Evolutionary conservation across 768 basidiomycete genomes (phyloP), one percentile per base, ranked within the genome.

Genomic region (Amanita muscaria): DNA sequence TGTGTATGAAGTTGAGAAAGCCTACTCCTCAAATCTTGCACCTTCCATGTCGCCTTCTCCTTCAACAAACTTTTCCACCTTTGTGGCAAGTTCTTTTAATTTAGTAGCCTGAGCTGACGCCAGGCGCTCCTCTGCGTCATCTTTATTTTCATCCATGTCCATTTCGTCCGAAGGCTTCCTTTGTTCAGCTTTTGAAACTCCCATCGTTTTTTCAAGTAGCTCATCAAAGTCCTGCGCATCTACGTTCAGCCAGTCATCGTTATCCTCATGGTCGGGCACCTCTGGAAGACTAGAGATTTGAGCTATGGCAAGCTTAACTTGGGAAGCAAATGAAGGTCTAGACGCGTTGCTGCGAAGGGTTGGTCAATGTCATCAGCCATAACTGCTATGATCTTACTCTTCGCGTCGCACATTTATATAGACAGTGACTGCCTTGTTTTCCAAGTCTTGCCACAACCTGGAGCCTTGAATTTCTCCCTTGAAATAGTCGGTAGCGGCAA

Each of bases 41-140:
- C 96, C 96, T 50, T 89, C 84, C 7, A 96, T 49, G 48, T 88
- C 84, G 2, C 96, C 96, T 57, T 93, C 65, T 2, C 87, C 91
- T 53, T 90, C 80, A 2, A 99, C 81, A 57, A 99, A 99, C n/a
- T 69, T 67, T 53, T 88, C 84, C 1, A 99, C 89, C 58, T 88
- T 88, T 48, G 74, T 64, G 9, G 96, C 93, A 42, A 99, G 70
- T 48, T 76, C 73, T 53, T 78, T 79, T 23, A 98, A 64, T 48
- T 75, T 77, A 16, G 70, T 59, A 8, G 90, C 83, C 58, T 89
- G 84, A 47, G 76, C 72, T 21, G 76, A 73, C 5, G 77, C 73
- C 4, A 81, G 32, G 16, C 61, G 67, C 44, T 80, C 78, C 56
- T 77, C 76, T 2, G 62, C 56, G 18, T 54, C 58, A 34, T 61